These are phyloP conservation scores for Crithidia bombi DNA, from an alignment of 208 protist species.

Conservation along the genomic window DNA sequence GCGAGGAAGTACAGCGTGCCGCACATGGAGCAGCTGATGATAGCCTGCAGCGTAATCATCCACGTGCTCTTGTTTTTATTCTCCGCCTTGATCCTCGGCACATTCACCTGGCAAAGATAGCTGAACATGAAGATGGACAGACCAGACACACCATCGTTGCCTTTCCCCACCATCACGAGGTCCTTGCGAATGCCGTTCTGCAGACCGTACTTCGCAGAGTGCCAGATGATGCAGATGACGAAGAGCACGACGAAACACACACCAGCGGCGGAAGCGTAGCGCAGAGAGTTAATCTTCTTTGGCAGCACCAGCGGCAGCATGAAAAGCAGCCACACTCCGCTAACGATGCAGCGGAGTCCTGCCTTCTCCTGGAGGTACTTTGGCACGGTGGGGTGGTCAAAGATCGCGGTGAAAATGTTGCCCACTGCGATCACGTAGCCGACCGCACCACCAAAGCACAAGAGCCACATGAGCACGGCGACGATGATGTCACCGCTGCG, in stretches of 20 bases:
- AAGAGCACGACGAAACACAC: constrained; percentile 61
- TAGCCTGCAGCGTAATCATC: constrained; percentile 40
- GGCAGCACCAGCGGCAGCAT: constrained; percentile 73
- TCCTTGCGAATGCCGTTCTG: constrained; percentile 36
- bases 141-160: constrained; percentile 37
- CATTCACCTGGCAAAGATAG: constrained; percentile 68
- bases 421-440: constrained; percentile 60
- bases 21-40: constrained; percentile 48
- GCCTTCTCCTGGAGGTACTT: constrained; percentile 37
- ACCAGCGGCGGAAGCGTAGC: constrained; percentile 63
- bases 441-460: constrained; percentile 64
- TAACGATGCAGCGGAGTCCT: constrained; percentile 47
- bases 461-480: constrained; percentile 50
- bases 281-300: constrained; percentile 76
- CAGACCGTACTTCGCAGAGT: constrained; percentile 43
- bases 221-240: constrained; percentile 51
- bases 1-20: constrained; percentile 57
- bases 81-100: constrained; percentile 49
- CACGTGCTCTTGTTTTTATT: constrained; percentile 30
- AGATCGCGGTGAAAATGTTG: constrained; percentile 42
- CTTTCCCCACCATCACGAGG: constrained; percentile 36
- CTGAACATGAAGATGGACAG: constrained; percentile 66
- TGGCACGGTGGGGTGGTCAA: constrained; percentile 25
- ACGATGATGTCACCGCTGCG: constrained; percentile 55
- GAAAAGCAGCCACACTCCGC: constrained; percentile 44